A percentile compares a stretch with the other conserved stretches of the same genome.
Evolutionary conservation across 257 asterid species (phyloP).

Genomic region (Datura wrightii): DNA sequence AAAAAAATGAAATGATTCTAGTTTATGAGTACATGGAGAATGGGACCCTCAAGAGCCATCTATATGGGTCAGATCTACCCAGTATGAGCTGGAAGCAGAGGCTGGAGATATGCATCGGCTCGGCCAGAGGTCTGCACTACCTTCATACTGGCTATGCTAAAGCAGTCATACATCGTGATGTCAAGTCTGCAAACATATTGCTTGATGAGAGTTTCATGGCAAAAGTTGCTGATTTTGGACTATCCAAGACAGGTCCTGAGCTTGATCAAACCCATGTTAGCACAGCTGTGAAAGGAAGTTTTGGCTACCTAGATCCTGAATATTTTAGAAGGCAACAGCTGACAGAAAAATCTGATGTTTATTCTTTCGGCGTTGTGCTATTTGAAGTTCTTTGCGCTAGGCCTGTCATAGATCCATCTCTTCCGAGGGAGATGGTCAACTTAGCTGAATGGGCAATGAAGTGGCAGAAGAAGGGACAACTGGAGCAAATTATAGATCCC

Average conservation of each 20-base stretch:
- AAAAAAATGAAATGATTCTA: conserved; percentile 79
- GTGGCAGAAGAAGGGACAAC: conserved; percentile 76
- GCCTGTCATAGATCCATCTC: conserved; percentile 83
- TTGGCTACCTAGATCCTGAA: conserved; percentile 83
- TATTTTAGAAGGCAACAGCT: conserved; percentile 83
- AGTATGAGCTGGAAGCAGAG: conserved; percentile 79
- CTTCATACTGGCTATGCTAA: conserved; percentile 80
- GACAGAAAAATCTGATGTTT: conserved; percentile 82
- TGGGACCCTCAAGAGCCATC: conserved; percentile 77
- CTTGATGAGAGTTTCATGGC: conserved; percentile 85
- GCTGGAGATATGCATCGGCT: conserved; percentile 83
- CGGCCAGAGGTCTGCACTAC: conserved; percentile 82
- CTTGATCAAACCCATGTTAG: conserved; percentile 88
- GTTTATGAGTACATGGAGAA: conserved; percentile 85
- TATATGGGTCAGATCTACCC: conserved; percentile 62
- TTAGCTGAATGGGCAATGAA: conserved; percentile 88
- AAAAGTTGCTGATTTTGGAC: conserved; percentile 86
- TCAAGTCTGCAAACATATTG: conserved; percentile 81
- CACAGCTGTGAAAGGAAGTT: conserved; percentile 85
- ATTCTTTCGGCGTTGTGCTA: conserved; percentile 78
- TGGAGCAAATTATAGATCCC: conserved; percentile 66
- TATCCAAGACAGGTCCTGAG: conserved; percentile 84
- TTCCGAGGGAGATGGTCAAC: conserved; percentile 83
- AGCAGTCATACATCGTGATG: conserved; percentile 82
- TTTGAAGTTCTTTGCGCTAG: conserved; percentile 79